Evolutionary conservation across 441 rosid species (phyloP), one percentile per base, ranked within the genome.

Genomic region (Erodium chrysanthum): DNA sequence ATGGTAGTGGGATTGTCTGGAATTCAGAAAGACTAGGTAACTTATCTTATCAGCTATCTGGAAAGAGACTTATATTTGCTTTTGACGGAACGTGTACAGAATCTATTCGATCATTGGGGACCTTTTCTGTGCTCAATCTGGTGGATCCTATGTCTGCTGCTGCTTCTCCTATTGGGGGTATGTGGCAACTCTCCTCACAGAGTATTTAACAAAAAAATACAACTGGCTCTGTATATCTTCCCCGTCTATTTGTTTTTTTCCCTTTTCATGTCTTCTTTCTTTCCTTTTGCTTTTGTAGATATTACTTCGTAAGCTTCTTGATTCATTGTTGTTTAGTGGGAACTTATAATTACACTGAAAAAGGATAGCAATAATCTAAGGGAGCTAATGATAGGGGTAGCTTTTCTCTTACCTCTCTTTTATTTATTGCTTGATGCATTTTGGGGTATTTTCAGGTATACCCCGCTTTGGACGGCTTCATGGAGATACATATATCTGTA

Each of bases 91-190:
- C 98, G 46, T 87, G 96, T 78, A 76, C 90, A 3, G 98, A 96
- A 85, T 83, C 87, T 74, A 82, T 85, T 76, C 92, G 93, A 70
- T 80, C 89, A 68, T 82, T 96, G 75, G 98, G 97, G 67, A 79
- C 84, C 68, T 84, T 76, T 79, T 88, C 97, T 52, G 79, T 96
- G 83, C 92, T 96, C 78, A 96, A 96, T 87, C 84, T 96, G 78
- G 97, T 96, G 70, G 99, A 96, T 82, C 98, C 99, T 42, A 78
- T 83, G 88, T 92, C 98, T 14, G 99, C 98, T 31, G 98, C 98
- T 72, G 96, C 99, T 80, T 96, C 99, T 82, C 98, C 98, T 70
- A 92, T 96, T 35, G 97, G 99, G 65, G 99, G 99, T 91, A 78
- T 74, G 83, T 78, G 50, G 40, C 58, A 10, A 58, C 64, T 66